These are phyloP conservation scores for Vachellia collinsii DNA, from an alignment of 306 rosid genomes.

Conservation along the genomic window DNA sequence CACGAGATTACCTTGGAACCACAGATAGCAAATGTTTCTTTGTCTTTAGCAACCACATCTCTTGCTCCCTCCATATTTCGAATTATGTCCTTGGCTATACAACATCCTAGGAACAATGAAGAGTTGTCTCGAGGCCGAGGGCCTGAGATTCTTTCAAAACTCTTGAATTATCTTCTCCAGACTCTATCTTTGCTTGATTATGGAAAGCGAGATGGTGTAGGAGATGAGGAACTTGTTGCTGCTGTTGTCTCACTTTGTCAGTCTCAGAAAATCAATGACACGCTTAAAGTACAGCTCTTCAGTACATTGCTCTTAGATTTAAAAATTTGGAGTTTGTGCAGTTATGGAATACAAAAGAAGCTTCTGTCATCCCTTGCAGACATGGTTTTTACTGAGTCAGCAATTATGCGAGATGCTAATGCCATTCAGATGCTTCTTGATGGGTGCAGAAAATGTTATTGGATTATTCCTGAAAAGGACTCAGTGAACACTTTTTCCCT, in stretches of 20 bases:
- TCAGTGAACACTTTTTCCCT: conserved; percentile 78
- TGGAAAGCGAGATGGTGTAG: conserved; percentile 72
- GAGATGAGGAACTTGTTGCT: conserved; percentile 92
- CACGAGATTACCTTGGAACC: conserved; percentile 81
- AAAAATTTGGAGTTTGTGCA: conserved; percentile 93
- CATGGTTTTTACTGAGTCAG: conserved; percentile 91
- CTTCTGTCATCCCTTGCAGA: conserved; percentile 98
- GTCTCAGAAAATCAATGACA: conserved; percentile 74
- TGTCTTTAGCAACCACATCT: conserved; percentile 75
- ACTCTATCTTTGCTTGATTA: conserved; percentile 73
- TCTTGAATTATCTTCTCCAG: conserved; percentile 80
- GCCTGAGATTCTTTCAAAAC: conserved; percentile 96
- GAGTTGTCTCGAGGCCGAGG: conserved; percentile 82
- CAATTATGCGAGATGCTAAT: conserved; percentile 95
- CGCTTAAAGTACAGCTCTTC: conserved; percentile 90
- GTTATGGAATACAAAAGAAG: conserved; percentile 96
- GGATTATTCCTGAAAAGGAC: conserved; percentile 85
- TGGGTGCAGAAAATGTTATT: conserved; percentile 93
- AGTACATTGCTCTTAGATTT: conserved; percentile 80
- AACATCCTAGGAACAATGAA: conserved; percentile 85
- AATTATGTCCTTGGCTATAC: conserved; percentile 62
- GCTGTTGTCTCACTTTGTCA: conserved; percentile 89
- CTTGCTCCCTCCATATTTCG: conserved; percentile 58
- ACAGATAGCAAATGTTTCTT: conserved; percentile 56
- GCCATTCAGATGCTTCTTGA: conserved; percentile 98